A percentile compares a stretch with the other conserved stretches of the same genome.
Conservation (phyloP, 2,329 filamentous ascomycete genomes). For the Pseudocercospora musae region DNA sequence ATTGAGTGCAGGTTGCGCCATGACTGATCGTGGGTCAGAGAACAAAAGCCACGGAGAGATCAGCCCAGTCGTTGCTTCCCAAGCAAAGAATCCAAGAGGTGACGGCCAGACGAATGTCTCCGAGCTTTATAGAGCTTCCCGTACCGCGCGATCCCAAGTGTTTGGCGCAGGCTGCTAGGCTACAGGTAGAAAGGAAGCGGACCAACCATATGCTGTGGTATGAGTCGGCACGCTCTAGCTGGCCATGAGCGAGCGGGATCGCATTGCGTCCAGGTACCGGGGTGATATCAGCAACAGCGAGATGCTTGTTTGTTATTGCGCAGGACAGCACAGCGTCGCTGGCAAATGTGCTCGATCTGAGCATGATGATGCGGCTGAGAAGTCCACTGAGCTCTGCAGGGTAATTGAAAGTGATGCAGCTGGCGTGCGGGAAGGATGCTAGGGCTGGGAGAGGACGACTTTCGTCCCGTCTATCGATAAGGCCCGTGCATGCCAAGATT, state of each 20-base stretch:
- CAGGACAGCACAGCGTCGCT: not conserved
- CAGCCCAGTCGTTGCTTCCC: not conserved
- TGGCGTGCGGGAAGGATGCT: not conserved
- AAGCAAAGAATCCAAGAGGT: not conserved
- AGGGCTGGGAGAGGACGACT: not conserved
- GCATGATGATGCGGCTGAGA: not conserved
- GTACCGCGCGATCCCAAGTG: not conserved
- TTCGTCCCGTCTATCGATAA: no score
- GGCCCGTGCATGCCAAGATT: not conserved
- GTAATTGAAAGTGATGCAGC: not conserved
- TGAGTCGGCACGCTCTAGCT: not conserved
- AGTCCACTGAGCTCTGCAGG: not conserved
- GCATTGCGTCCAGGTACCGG: not conserved
- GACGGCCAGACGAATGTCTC: conserved; percentile 9
- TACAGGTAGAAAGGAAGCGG: not conserved
- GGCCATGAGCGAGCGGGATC: not conserved
- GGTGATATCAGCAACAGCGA: not conserved
- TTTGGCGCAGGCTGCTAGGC: not conserved
- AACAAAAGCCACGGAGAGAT: not conserved
- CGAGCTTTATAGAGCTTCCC: conserved; percentile 4
- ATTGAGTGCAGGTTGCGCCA: conserved; percentile 1
- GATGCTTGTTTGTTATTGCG: not conserved
- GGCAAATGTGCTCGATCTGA: not conserved
- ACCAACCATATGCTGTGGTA: not conserved
- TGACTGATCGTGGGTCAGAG: not conserved